phyloP scores from a whole-genome alignment of 805 yeast species.

The Cyberlindnera xylosilytica region DNA sequence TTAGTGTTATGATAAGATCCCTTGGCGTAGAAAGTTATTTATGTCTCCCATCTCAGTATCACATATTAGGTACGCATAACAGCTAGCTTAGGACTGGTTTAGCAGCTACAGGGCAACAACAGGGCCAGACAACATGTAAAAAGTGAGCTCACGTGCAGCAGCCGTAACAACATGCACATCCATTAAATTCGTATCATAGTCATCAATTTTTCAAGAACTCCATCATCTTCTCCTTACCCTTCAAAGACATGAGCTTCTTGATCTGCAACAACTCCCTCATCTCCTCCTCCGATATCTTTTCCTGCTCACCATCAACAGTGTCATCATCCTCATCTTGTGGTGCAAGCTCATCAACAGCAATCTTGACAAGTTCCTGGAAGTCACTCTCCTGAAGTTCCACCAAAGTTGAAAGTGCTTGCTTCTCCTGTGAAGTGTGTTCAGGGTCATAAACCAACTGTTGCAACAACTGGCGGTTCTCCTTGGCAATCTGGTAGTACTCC shows the following conservation, averaged over 20 bases:
- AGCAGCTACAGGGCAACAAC: too few species aligned
- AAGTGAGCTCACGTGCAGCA: too few species aligned
- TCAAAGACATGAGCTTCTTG: conserved; percentile 57
- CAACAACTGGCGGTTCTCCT: conserved; percentile 36
- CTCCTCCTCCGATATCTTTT: conserved; percentile 34
- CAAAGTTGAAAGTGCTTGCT: conserved; percentile 32
- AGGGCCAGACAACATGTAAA: too few species aligned
- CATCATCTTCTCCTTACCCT: conserved; percentile 66
- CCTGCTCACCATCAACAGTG: neutral
- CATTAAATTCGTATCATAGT: neutral
- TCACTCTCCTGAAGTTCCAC: conserved; percentile 36
- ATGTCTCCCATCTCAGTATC: too few species aligned
- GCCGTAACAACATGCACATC: too few species aligned
- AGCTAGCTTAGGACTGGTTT: too few species aligned
- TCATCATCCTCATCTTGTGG: conserved; percentile 11
- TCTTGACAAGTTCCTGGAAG: conserved; percentile 45
- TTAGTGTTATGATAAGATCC: too few species aligned
- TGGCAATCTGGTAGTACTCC: conserved; percentile 32
- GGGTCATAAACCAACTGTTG: conserved; percentile 29
- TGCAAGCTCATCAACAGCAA: conserved; percentile 31
- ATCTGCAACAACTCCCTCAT: conserved; percentile 50
- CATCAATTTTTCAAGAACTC: conserved; percentile 43
- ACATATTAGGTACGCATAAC: too few species aligned
- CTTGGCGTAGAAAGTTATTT: too few species aligned
- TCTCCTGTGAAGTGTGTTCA: conserved; percentile 27